Base-by-base conservation (phyloP, 2,329 filamentous ascomycete species). In the Ceratocystis variospora region DNA sequence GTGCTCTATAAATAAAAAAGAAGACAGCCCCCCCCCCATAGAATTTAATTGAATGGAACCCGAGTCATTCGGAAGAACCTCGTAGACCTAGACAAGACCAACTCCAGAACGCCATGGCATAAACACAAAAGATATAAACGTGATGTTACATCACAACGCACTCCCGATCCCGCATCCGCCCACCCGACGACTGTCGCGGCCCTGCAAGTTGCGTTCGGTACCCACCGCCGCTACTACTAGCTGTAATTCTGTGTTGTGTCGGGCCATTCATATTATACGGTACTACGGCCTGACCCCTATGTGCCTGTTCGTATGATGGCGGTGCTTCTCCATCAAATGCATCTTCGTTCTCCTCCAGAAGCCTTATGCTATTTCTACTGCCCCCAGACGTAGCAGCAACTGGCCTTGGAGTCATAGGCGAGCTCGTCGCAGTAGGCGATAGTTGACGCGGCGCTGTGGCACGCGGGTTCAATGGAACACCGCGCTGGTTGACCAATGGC, bases 221-320 rank as follows among this genome's bases (percentile, higher is more conserved):
- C 15, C 31, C 48, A 15, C 48, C 19, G 48, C 19, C 7, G 48
- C 48, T 25, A 25, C 19, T 7, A 5, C 48, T 4, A 19, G 46
- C 15, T n/a, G 15, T 8, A 50, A 5, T 17, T 22, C n/a, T 50
- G 46, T 50, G 17, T 31, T 31, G 41, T 17, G 22, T 6, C 59
- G 59, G n/a, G 2, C 6, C 5, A 15, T 12, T 17, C 33, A 6
- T 1, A 5, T n/a, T 25, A 19, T 61, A 33, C 10, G 62, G 63
- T 19, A 62, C 17, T 8, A 55, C 19, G 5, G 28, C n/a, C 19
- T 57, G 25, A 7, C 19, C 62, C 5, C 22, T 17, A 5, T 19
- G 66, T 45, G 50, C 62, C 31, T 67, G 37, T 17, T 64, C 62
- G n/a, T 67, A 67, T 37, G 66, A 55, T 28, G 62, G 48, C 28